phyloP scores from a whole-genome alignment of 257 asterid genomes.

The Echites panduratus region DNA sequence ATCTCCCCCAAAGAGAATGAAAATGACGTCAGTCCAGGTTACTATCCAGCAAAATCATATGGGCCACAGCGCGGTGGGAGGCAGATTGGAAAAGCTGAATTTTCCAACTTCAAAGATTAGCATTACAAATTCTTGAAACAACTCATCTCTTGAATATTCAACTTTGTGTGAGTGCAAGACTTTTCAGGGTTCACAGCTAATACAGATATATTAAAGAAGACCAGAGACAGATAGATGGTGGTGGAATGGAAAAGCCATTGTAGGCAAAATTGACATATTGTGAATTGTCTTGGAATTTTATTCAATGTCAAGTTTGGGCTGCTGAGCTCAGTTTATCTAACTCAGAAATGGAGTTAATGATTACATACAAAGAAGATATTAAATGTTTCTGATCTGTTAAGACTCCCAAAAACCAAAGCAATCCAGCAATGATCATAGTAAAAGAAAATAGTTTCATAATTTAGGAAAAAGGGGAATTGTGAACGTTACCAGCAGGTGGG shows the following conservation, averaged over 20 bases:
- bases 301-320: not conserved
- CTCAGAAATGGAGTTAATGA: not conserved
- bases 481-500: not conserved
- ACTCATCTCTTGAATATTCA: constrained; percentile 11
- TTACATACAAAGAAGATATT: not conserved
- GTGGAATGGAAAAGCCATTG: not conserved
- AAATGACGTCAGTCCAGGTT: no score
- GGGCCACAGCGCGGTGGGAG: not conserved
- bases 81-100: not conserved
- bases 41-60: no score
- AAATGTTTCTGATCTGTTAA: not conserved
- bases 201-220: constrained; percentile 4
- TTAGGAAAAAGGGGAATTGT: not conserved
- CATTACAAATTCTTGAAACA: constrained; percentile 4
- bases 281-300: not conserved
- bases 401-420: not conserved
- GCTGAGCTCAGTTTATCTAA: not conserved
- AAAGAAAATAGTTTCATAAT: not conserved
- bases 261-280: not conserved
- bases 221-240: not conserved
- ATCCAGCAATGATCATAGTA: not conserved
- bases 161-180: not conserved
- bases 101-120: not conserved
- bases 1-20: no score
- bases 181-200: constrained; percentile 17